Base-by-base conservation (phyloP, 768 basidiomycete species). In the Hortiboletus flavorubellus region DNA sequence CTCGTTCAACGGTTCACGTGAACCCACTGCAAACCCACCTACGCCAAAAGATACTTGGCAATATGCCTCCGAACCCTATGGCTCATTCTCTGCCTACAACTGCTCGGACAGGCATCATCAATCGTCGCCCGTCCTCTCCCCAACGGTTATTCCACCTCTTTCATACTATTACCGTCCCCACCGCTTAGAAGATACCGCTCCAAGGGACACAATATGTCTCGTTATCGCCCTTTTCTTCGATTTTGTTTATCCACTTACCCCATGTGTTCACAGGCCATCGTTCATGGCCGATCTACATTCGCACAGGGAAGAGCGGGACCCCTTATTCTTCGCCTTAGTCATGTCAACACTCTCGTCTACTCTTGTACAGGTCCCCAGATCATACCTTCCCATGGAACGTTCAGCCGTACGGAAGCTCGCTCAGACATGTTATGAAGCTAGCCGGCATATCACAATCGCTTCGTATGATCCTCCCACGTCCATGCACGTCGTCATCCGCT, bases 171-270 rank as follows among this genome's bases (percentile, higher is more conserved):
- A 85, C 65, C 81, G 85, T n/a, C 80, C 86, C 2, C 86, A 86
- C 64, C 79, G 88, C 34, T 75, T 96, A 44, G 89, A 93, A 65
- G 85, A 89, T 56, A 82, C 94, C 50, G 88, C 91, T 10, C 88
- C 90, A 18, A 79, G 90, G 50, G 87, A 90, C 54, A 88, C 86
- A 6, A 85, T 94, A 46, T 82, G 83, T 39, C 82, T 90, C 55
- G 89, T 96, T 61, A 85, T 94, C 58, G 80, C 87, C 38, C 81
- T 95, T 12, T 97, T 93, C 75, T 96, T 95, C 68, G 93, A 95
- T 69, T 96, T 91, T 67, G 91, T 95, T 46, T 93, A 93, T 70
- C 89, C 91, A 9, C 79, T 96, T 33, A 95, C 91, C 9, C 93
- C 93, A 6, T 93, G 90, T 69, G 75, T 97, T 42, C 94, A 97